Percentiles rank a stretch among this genome's conserved stretches.
Evolutionary conservation across 805 yeast genomes (phyloP).

Genomic region (Scheffersomyces coipomensis): DNA sequence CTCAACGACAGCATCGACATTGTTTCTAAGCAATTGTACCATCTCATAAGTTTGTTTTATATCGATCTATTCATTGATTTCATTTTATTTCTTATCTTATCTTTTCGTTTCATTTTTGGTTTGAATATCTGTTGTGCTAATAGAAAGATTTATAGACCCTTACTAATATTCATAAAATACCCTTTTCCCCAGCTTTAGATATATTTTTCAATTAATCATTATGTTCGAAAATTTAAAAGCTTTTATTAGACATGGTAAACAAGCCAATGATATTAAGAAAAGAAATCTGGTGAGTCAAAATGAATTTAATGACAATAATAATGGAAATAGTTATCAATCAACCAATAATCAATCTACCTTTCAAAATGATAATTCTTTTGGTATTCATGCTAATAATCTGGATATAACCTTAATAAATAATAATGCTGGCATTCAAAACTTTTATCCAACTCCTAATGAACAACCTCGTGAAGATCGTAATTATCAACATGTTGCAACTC

Average conservation of each 20-base stretch:
- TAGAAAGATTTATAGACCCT: too few species aligned
- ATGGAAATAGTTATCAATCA: background rate
- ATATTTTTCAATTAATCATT: background rate
- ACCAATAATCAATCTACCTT: background rate
- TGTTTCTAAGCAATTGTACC: too few species aligned
- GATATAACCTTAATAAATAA: background rate
- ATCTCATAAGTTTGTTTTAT: too few species aligned
- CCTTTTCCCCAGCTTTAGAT: too few species aligned
- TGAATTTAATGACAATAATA: background rate
- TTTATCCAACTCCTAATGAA: background rate
- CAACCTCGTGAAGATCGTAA: slow-evolving; percentile 4
- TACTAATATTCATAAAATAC: too few species aligned
- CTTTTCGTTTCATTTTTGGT: too few species aligned
- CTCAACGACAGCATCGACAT: too few species aligned
- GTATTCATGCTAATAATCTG: background rate
- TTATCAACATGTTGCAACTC: slow-evolving; percentile 27
- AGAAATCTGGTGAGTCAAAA: background rate
- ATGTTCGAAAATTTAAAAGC: slow-evolving; percentile 53
- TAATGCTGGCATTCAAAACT: background rate
- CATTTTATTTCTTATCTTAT: too few species aligned
- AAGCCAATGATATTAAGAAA: slow-evolving; percentile 41
- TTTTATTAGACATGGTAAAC: slow-evolving; percentile 63
- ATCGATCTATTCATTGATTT: too few species aligned
- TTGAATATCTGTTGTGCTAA: too few species aligned
- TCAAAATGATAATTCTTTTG: slow-evolving; percentile 2